Percentiles rank a stretch among this genome's conserved stretches.
phyloP scores from a whole-genome alignment of 2,329 filamentous ascomycete species.

The Achaetomium macrosporum region DNA sequence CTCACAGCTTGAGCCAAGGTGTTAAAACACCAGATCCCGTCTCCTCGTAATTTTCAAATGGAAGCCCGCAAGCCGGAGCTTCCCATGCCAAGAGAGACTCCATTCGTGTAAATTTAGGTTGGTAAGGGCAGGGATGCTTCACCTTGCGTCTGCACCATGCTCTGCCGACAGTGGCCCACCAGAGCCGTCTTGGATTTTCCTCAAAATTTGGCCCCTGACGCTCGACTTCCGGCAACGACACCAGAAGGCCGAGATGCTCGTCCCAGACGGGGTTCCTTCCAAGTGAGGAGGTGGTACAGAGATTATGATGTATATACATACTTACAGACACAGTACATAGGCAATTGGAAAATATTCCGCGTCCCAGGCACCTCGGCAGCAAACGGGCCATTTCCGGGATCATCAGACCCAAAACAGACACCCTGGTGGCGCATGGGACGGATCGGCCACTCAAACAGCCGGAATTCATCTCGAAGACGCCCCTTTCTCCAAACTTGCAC shows the following conservation, averaged over 20 bases:
- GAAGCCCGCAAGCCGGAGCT: too few relatives aligned
- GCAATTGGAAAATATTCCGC: neutral
- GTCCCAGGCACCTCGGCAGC: neutral
- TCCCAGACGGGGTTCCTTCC: neutral
- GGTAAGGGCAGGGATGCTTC: neutral
- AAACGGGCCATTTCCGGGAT: neutral
- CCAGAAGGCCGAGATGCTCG: neutral
- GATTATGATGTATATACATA: too few relatives aligned
- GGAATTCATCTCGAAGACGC: conserved; percentile 12
- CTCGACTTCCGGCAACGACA: too few relatives aligned
- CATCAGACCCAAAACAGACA: conserved; percentile 3
- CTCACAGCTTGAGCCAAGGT: too few relatives aligned
- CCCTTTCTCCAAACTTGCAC: conserved; percentile 12
- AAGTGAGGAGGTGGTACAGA: too few relatives aligned
- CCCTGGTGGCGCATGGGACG: conserved; percentile 1
- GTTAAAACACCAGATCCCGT: too few relatives aligned
- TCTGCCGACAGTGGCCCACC: too few relatives aligned
- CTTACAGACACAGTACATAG: too few relatives aligned
- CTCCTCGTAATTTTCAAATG: too few relatives aligned
- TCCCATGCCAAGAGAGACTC: too few relatives aligned
- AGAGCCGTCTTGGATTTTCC: too few relatives aligned
- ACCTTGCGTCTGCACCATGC: conserved; percentile 1
- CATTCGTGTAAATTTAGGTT: neutral
- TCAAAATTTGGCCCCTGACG: too few relatives aligned
- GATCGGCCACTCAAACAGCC: conserved; percentile 15